Conservation (phyloP, 2,329 filamentous ascomycete genomes). For the Apiospora aurea region DNA sequence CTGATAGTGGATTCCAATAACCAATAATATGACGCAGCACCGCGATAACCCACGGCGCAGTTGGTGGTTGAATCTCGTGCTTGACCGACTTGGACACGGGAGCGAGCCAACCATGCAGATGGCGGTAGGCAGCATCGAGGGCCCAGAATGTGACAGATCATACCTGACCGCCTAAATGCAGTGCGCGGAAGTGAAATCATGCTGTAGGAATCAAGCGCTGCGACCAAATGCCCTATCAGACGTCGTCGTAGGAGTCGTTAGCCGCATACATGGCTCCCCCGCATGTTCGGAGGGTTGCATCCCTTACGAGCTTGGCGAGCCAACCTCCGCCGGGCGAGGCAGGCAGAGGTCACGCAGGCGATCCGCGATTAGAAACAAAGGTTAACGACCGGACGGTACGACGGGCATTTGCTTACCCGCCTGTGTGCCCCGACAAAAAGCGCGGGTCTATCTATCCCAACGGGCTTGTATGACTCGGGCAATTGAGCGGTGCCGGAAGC, state of each 20-base stretch:
- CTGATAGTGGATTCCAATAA: not conserved
- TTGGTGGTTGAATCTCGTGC: not conserved
- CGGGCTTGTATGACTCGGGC: slow-evolving; percentile 10
- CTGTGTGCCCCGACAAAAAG: not conserved
- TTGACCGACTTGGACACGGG: not conserved
- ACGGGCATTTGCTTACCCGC: not conserved
- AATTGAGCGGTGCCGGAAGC: not conserved
- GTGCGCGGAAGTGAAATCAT: not conserved
- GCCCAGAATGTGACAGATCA: slow-evolving; percentile 6
- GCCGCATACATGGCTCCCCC: not conserved
- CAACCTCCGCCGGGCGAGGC: not conserved
- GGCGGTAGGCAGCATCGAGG: not conserved
- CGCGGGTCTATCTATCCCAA: not conserved
- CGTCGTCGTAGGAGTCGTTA: not conserved
- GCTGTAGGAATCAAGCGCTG: not conserved
- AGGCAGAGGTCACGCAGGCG: not conserved
- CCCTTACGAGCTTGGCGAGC: not conserved
- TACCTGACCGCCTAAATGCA: slow-evolving; percentile 15
- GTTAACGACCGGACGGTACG: not conserved
- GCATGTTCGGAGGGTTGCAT: slow-evolving; percentile 12
- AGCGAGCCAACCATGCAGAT: not conserved
- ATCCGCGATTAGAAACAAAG: not conserved
- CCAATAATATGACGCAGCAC: slow-evolving; percentile 3
- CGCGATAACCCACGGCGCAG: not conserved
- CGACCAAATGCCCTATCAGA: not conserved